Conservation (phyloP, 805 yeast species). For the Gaillardinia entomophila region DNA sequence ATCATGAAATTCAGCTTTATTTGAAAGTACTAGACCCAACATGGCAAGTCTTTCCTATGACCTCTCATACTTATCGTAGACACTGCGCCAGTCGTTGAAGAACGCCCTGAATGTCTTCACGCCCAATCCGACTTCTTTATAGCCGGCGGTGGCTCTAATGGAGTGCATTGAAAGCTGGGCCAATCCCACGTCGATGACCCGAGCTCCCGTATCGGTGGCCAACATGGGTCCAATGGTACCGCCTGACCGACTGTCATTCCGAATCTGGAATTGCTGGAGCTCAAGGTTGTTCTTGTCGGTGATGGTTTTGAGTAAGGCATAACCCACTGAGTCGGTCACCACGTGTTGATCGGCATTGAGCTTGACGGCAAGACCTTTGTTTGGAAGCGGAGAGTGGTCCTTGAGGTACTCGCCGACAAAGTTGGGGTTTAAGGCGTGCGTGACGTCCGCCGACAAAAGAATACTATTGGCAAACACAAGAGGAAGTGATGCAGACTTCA, state of each 20-base stretch:
- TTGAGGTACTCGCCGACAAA: conserved; percentile 26
- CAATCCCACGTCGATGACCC: conserved; percentile 36
- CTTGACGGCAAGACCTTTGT: conserved; percentile 32
- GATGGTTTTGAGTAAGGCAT: conserved; percentile 18
- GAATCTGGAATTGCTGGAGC: conserved; percentile 34
- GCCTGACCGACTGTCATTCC: conserved; percentile 37
- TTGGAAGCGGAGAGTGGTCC: conserved; percentile 31
- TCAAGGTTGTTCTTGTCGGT: conserved; percentile 16
- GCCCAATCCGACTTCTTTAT: conserved; percentile 34
- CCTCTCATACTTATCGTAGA: too few species aligned
- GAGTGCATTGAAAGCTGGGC: conserved; percentile 41
- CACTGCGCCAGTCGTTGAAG: conserved; percentile 21
- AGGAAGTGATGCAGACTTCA: conserved; percentile 1
- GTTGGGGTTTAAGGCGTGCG: conserved; percentile 39
- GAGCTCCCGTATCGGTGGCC: conserved; percentile 28
- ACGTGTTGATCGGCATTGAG: conserved; percentile 34
- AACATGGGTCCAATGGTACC: conserved; percentile 40
- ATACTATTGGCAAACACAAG: conserved; percentile 26
- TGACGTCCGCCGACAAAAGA: conserved; percentile 37
- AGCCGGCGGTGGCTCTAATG: conserved; percentile 32
- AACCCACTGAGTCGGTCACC: conserved; percentile 29
- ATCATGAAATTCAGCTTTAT: too few species aligned
- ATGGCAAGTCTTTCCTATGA: too few species aligned
- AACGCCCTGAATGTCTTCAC: conserved; percentile 25
- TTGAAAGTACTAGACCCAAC: too few species aligned